phyloP scores from a whole-genome alignment of 495 filamentous ascomycete species.

The Podospora pseudocomata region DNA sequence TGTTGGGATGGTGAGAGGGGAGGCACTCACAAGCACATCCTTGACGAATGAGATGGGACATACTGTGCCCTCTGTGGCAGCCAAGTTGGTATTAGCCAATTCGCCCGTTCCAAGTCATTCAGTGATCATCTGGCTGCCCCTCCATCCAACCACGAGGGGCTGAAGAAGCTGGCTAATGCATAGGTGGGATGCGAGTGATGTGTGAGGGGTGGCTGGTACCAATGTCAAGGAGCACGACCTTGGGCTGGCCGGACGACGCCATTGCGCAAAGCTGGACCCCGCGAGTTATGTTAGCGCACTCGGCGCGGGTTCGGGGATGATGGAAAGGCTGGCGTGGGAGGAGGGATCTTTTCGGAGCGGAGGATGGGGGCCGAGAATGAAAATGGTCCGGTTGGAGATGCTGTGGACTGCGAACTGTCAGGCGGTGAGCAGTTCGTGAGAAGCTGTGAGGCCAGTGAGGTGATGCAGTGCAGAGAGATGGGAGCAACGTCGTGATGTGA shows the following conservation, averaged over 20 bases:
- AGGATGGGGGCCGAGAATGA: constrained; percentile 3
- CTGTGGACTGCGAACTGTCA: neutral
- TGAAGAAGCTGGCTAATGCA: neutral
- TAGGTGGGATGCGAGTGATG: neutral
- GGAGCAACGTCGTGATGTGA: constrained; percentile 15
- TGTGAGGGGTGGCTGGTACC: constrained; percentile 33
- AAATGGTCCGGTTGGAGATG: constrained; percentile 1
- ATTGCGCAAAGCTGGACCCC: constrained; percentile 9
- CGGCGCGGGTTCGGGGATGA: constrained; percentile 9
- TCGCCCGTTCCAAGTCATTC: constrained; percentile 16
- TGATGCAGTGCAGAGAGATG: constrained; percentile 7
- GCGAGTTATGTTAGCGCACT: neutral
- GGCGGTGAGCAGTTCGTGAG: constrained; percentile 28
- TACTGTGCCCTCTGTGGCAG: constrained; percentile 60
- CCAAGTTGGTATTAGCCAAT: constrained; percentile 37
- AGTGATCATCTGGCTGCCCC: neutral
- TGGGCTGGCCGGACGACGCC: constrained; percentile 30
- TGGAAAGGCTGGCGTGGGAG: neutral
- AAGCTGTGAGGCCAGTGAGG: neutral
- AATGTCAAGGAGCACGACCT: constrained; percentile 49
- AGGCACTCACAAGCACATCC: constrained; percentile 58
- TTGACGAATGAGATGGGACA: constrained; percentile 71
- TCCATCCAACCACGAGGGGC: constrained; percentile 19
- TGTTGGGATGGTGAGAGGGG: constrained; percentile 10
- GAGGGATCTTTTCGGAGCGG: constrained; percentile 4